Evolutionary conservation across 2,329 filamentous ascomycete genomes (phyloP), one percentile per base, ranked within the genome.

Genomic region (Massarina eburnea): DNA sequence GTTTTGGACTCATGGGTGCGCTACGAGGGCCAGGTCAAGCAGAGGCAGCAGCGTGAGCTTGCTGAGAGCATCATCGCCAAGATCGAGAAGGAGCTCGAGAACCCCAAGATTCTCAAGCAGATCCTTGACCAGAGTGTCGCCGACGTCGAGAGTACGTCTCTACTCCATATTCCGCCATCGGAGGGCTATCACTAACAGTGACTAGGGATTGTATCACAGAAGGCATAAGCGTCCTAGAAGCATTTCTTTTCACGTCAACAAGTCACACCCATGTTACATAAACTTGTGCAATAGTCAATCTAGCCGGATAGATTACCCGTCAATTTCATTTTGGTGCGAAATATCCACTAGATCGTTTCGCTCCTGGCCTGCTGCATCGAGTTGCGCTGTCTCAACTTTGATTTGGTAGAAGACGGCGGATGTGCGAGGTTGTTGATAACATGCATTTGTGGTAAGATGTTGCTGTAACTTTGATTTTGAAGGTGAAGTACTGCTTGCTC

Each of bases 1-100:
- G 94, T 97, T 49, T 85, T 99, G 58, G 94, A 99, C 74, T 96
- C 91, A 47, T 99, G 94, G 95, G 91, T 97, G 57, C 88, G 94
- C 73, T 99, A 99, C 76, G 94, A 99, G 81, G 80, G 88, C 66
- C 94, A 97, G 81, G 91, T 99, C 71, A 99, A 97, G 88, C 88
- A 92, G 80, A 88, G 94, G 74, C 91, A 99, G 81, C 94, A 99
- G 83, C 86, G 82, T 76, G 94, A 99, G 82, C 84, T 99, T 59
- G 90, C 94, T 57, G 85, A 95, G 71, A 84, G 79, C 74, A 81
- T 99, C 75, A 97, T 99, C 68, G 84, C 88, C 80, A 99, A 96
- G 85, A 94, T 97, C 71, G 86, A 89, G 76, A 97, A 97, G 85
- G 92, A 97, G 82, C 85, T 99, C 48, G 89, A 96, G 83, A 96